Conservation (phyloP, 441 rosid genomes). For the Brassica balearica region DNA sequence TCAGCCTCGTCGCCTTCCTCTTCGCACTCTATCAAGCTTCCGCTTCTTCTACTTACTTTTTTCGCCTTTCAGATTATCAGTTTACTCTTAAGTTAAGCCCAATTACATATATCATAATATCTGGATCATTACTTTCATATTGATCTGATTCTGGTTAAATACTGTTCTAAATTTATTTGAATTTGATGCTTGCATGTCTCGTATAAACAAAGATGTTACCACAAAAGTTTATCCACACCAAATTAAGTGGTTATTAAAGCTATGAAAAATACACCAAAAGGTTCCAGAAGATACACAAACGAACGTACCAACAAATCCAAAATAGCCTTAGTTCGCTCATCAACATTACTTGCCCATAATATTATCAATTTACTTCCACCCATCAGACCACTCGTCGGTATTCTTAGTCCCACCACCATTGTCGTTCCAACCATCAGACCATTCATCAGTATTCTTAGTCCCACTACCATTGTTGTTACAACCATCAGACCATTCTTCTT, state of each 20-base stretch:
- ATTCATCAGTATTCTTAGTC: not conserved
- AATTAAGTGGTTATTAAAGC: not conserved
- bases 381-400: conserved; percentile 9
- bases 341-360: not conserved
- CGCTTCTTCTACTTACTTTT: conserved; percentile 49
- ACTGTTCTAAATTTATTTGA: not conserved
- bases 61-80: conserved; percentile 48
- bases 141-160: conserved; percentile 7
- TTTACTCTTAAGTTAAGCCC: conserved; percentile 43
- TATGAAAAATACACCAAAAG: not conserved
- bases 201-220: not conserved
- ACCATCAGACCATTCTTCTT: conserved; percentile 27
- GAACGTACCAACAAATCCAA: conserved; percentile 1
- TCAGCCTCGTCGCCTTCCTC: conserved; percentile 48
- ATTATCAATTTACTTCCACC: conserved; percentile 52
- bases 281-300: conserved; percentile 2
- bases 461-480: conserved; percentile 43
- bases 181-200: not conserved
- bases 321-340: not conserved
- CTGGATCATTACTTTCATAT: not conserved
- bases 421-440: conserved; percentile 52
- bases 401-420: not conserved
- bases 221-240: conserved; percentile 8
- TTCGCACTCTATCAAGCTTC: conserved; percentile 46
- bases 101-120: not conserved